A percentile compares a stretch with the other conserved stretches of the same genome.
These are phyloP conservation scores for Luffa aegyptiaca DNA, from an alignment of 306 rosid genomes.

Conservation along the genomic window DNA sequence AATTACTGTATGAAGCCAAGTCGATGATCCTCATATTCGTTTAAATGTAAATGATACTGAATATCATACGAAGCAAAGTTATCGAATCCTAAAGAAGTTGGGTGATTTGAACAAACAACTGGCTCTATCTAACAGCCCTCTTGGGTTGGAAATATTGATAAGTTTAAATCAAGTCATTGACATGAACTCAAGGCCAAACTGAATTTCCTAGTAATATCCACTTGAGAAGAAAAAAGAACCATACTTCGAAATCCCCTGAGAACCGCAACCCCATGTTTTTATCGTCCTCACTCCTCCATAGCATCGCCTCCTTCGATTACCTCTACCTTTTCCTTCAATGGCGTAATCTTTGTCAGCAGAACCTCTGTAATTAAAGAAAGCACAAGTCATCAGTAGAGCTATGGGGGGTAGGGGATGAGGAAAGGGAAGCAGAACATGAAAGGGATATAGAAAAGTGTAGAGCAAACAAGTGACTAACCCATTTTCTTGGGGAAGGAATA, in stretches of 20 bases:
- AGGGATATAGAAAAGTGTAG: not conserved
- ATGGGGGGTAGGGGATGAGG: not conserved
- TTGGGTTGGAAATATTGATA: not conserved
- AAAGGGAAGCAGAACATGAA: not conserved
- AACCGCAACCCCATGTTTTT: not conserved
- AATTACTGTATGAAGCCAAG: not conserved
- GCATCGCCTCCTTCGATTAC: constrained; percentile 66
- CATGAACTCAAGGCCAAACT: constrained; percentile 4
- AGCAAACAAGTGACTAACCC: constrained; percentile 32
- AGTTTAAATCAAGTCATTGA: constrained; percentile 3
- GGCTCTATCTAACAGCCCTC: not conserved
- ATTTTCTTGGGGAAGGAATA: constrained; percentile 65
- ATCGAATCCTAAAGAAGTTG: not conserved
- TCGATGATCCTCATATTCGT: not conserved
- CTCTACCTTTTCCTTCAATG: constrained; percentile 53
- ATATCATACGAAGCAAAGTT: not conserved
- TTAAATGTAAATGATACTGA: not conserved
- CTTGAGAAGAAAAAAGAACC: not conserved
- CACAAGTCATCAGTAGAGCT: not conserved
- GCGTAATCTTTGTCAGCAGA: constrained; percentile 68
- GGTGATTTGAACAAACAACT: constrained; percentile 6
- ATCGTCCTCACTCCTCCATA: constrained; percentile 67
- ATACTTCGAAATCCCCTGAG: not conserved
- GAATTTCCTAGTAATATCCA: not conserved
- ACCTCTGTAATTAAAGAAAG: constrained; percentile 55